Base-by-base conservation (phyloP, 2,329 filamentous ascomycete genomes). In the Cordyceps pruinosa region DNA sequence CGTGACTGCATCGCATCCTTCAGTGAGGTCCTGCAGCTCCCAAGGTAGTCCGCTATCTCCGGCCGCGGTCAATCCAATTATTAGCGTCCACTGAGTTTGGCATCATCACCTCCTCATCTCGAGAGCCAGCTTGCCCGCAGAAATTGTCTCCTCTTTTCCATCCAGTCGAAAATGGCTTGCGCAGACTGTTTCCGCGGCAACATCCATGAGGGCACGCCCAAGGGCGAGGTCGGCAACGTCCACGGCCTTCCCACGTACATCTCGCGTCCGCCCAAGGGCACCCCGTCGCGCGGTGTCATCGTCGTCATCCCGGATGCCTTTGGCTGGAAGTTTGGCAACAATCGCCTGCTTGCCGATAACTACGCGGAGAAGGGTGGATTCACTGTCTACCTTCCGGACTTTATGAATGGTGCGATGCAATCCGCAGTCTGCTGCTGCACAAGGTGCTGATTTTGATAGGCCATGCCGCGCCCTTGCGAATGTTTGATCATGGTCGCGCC, bases 271-370 rank as follows among this genome's bases (percentile, higher is more conserved):
- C 28, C 66, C 0, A 56, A 63, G n/a, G 68, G 72, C 1, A 52
- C 44, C 10, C 8, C 57, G 1, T 42, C 70, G n/a, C 75, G 74
- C 37, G 80, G 72, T 12, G 75, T 81, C 58, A 67, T 84, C 10
- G 75, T 83, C 42, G 72, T 83, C 50, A 72, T 84, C 32, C 73
- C 80, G 0, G 81, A 84, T 63, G 75, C 75, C 0, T 83, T 83
- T 61, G 81, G 81, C 17, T 80, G 79, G 74, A 70, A 73, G 2
- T 77, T 83, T 60, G 67, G 75, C 23, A 84, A 84, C 66, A 75
- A 73, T 52, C 72, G 77, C 37, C 66, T 82, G 6, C 66, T 84
- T 34, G 79, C 79, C 5, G 81, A 84, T 62, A 67, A 68, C 42
- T 82, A 81, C 61, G 79, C 80, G n/a, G 70, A 72, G 58, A 77